These are phyloP conservation scores for Silene noctiflora DNA, from an alignment of 179 eudicot genomes.

Conservation along the genomic window DNA sequence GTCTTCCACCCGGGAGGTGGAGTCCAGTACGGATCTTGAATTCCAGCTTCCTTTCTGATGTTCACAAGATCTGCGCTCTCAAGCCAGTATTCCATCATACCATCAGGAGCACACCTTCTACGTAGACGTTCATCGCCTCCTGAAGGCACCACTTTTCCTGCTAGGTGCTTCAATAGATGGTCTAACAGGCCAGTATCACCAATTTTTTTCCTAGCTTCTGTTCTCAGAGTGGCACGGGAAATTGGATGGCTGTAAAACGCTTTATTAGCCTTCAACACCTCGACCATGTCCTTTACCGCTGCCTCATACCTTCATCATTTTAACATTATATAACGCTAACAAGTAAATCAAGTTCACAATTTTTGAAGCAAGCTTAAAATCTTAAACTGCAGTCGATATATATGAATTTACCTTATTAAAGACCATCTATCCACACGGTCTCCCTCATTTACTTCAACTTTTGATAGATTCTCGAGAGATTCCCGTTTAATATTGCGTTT, in stretches of 20 bases:
- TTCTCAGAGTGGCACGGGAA: constrained; percentile 54
- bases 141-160: constrained; percentile 60
- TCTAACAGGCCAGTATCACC: constrained; percentile 95
- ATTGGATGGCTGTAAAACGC: constrained; percentile 56
- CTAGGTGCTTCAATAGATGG: constrained; percentile 86
- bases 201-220: constrained; percentile 65
- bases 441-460: constrained; percentile 24
- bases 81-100: constrained; percentile 86
- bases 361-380: background rate
- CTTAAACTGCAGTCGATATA: background rate
- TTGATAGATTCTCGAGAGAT: constrained; percentile 21
- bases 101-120: constrained; percentile 68
- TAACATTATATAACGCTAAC: constrained; percentile 7
- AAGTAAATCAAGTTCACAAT: background rate
- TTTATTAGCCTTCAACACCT: constrained; percentile 58
- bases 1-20: constrained; percentile 93
- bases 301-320: constrained; percentile 57
- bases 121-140: constrained; percentile 63
- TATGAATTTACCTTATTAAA: constrained; percentile 45
- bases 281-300: constrained; percentile 50
- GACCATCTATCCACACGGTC: constrained; percentile 59
- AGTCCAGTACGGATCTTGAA: constrained; percentile 76
- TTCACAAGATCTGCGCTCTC: constrained; percentile 71
- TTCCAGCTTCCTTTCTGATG: constrained; percentile 73
- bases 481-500: constrained; percentile 11